phyloP scores from a whole-genome alignment of 1,284 basidiomycete genomes.

The Sphaerobolus stellatus region DNA sequence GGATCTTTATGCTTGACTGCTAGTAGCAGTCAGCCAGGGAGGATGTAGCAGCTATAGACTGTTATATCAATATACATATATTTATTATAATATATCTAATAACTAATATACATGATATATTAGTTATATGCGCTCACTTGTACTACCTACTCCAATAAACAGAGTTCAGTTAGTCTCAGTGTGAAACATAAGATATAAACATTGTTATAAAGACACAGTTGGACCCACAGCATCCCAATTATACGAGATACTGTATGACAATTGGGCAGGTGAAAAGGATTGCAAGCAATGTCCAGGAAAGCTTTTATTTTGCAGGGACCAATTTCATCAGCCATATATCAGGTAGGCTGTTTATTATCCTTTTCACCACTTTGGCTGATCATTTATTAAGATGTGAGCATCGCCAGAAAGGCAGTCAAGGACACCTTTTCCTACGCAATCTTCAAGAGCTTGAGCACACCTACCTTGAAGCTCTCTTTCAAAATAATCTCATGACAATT shows the following conservation, averaged over 20 bases:
- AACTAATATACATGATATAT: no score
- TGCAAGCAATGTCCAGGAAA: neutral
- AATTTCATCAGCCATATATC: slow-evolving; percentile 2
- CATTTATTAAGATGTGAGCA: slow-evolving; percentile 13
- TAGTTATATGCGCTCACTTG: no score
- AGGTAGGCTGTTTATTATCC: slow-evolving; percentile 2
- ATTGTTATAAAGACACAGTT: no score
- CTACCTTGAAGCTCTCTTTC: slow-evolving; percentile 22
- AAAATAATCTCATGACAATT: neutral
- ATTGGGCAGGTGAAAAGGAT: neutral
- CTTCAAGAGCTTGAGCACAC: slow-evolving; percentile 22
- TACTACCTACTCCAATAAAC: no score
- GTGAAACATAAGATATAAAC: no score
- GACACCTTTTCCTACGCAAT: slow-evolving; percentile 21
- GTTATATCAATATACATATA: no score
- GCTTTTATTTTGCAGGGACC: neutral
- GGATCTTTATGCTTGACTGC: no score
- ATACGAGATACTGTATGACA: neutral
- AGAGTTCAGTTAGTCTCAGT: no score
- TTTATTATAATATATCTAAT: no score
- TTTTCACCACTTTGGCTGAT: neutral
- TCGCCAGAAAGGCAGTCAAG: slow-evolving; percentile 4
- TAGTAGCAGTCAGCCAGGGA: no score
- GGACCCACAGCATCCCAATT: neutral
- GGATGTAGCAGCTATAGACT: no score